Evolutionary conservation across 2,329 filamentous ascomycete species (phyloP).

Genomic region (Nothophoma quercina): DNA sequence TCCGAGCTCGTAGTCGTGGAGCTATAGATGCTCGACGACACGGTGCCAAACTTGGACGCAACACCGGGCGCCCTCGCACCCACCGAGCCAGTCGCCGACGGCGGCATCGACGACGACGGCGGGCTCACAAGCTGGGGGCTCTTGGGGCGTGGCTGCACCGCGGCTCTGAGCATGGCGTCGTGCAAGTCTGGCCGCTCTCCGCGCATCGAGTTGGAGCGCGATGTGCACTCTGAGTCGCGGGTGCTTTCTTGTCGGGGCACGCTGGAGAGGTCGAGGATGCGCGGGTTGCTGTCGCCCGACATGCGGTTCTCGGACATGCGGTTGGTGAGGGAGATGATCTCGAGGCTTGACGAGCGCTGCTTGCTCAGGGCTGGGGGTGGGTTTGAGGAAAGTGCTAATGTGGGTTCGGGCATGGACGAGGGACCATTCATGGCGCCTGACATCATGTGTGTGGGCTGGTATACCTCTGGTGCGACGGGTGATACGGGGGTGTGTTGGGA

Average conservation of each 20-base stretch:
- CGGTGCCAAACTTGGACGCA: background rate
- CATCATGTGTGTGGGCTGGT: slow-evolving; percentile 12
- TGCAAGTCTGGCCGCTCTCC: background rate
- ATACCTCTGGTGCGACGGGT: background rate
- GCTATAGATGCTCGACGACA: slow-evolving; percentile 18
- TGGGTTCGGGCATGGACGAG: slow-evolving; percentile 14
- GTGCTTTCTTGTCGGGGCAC: slow-evolving; percentile 4
- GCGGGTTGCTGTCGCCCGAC: slow-evolving; percentile 12
- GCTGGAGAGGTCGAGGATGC: slow-evolving; percentile 24
- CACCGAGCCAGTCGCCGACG: background rate
- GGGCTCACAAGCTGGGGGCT: background rate
- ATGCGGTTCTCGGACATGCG: slow-evolving; percentile 9
- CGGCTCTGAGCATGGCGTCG: background rate
- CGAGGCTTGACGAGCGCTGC: slow-evolving; percentile 22
- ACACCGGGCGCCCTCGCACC: background rate
- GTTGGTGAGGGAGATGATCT: slow-evolving; percentile 26
- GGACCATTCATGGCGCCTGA: slow-evolving; percentile 4
- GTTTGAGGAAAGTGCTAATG: background rate
- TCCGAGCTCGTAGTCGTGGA: slow-evolving; percentile 20
- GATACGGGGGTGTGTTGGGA: background rate
- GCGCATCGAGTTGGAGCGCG: background rate
- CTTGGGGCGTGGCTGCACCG: background rate
- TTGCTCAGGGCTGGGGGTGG: background rate
- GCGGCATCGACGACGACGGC: background rate
- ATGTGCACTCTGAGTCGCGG: background rate